Percentiles rank a stretch among this genome's conserved stretches.
phyloP scores from a whole-genome alignment of 1,284 basidiomycete genomes.

The Ustilago crameri region DNA sequence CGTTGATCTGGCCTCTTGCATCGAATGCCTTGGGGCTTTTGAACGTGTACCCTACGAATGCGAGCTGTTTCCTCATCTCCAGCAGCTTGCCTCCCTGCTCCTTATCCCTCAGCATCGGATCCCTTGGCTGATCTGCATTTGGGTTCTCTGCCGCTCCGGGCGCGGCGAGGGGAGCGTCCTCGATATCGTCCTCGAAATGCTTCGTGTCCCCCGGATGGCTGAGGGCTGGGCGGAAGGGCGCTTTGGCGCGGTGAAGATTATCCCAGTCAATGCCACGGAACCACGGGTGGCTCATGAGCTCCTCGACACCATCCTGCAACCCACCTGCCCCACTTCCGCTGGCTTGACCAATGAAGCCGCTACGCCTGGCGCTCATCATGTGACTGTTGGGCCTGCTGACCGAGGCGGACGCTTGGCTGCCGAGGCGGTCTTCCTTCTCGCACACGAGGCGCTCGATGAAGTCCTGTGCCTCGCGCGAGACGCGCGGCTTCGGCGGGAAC shows the following conservation, averaged over 20 bases:
- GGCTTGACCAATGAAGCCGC: not conserved
- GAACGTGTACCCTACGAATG: constrained; percentile 75
- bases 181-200: constrained; percentile 79
- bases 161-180: constrained; percentile 83
- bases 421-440: constrained; percentile 91
- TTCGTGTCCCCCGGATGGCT: constrained; percentile 63
- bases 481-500: constrained; percentile 84
- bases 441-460: constrained; percentile 89
- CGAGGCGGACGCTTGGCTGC: constrained; percentile 77
- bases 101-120: constrained; percentile 85
- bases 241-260: constrained; percentile 71
- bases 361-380: constrained; percentile 63
- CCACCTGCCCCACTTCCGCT: constrained; percentile 32
- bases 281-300: constrained; percentile 78
- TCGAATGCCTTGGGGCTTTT: constrained; percentile 61
- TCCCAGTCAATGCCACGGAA: constrained; percentile 62
- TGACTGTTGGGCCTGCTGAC: constrained; percentile 79
- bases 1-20: constrained; percentile 48
- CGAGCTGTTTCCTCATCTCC: constrained; percentile 87
- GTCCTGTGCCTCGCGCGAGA: constrained; percentile 85
- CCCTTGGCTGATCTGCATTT: constrained; percentile 78
- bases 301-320: constrained; percentile 79
- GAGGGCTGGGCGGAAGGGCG: constrained; percentile 89
- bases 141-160: constrained; percentile 81
- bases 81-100: constrained; percentile 85